Evolutionary conservation across 495 filamentous ascomycete species (phyloP).

Genomic region (Podospora comata): DNA sequence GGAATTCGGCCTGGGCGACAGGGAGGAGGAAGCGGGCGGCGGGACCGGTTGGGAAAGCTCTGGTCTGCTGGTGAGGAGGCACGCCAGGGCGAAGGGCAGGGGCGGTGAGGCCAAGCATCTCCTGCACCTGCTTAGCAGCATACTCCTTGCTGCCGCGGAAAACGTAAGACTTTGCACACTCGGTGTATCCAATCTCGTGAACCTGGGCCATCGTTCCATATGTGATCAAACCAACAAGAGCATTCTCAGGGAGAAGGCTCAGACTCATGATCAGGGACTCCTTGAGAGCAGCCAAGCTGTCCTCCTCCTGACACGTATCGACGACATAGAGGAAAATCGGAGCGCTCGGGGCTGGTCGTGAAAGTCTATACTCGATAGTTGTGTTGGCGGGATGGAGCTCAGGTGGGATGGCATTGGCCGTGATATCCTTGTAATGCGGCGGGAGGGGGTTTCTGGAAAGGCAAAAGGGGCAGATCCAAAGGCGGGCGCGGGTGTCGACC

Average conservation of each 20-base stretch:
- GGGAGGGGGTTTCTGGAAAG: slow-evolving; percentile 91
- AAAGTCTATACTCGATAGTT: slow-evolving; percentile 95
- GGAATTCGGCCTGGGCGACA: slow-evolving; percentile 94
- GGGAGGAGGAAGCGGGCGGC: slow-evolving; percentile 90
- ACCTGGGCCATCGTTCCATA: slow-evolving; percentile 99
- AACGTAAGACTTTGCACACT: slow-evolving; percentile 99
- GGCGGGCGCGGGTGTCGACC: slow-evolving; percentile 87
- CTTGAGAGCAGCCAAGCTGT: slow-evolving; percentile 92
- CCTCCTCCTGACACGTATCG: slow-evolving; percentile 98
- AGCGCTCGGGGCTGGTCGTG: slow-evolving; percentile 85
- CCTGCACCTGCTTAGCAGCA: slow-evolving; percentile 90
- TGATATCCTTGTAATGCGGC: slow-evolving; percentile 99
- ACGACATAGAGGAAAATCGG: slow-evolving; percentile 98
- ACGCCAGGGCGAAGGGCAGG: slow-evolving; percentile 71
- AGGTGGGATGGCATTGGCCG: slow-evolving; percentile 86
- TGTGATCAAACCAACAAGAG: slow-evolving; percentile 91
- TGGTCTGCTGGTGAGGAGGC: slow-evolving; percentile 69
- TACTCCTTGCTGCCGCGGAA: slow-evolving; percentile 99
- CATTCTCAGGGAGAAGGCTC: slow-evolving; percentile 87
- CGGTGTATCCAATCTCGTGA: slow-evolving; percentile 96
- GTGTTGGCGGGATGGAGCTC: slow-evolving; percentile 92
- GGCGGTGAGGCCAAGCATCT: slow-evolving; percentile 85
- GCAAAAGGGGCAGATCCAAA: slow-evolving; percentile 99
- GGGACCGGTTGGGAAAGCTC: slow-evolving; percentile 72
- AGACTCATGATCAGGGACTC: slow-evolving; percentile 97